Evolutionary conservation across 306 rosid genomes (phyloP).

Genomic region (Vigna hirtella): DNA sequence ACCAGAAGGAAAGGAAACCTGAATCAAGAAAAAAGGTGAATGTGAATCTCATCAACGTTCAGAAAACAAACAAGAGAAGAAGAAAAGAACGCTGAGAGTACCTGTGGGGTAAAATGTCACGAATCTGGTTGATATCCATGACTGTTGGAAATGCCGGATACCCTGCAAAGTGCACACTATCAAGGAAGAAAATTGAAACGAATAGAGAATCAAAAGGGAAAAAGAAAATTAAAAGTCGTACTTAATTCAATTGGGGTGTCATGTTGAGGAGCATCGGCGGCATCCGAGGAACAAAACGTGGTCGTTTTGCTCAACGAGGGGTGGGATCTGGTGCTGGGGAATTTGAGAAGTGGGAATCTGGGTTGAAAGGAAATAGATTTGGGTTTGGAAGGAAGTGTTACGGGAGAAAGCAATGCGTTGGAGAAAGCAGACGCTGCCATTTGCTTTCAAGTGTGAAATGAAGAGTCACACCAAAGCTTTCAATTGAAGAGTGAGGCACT

Average conservation of each 20-base stretch:
- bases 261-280: constrained; percentile 46
- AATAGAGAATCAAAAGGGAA: background rate
- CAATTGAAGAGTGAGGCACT: background rate
- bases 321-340: constrained; percentile 51
- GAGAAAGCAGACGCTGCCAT: constrained; percentile 65
- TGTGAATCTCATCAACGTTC: background rate
- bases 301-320: constrained; percentile 39
- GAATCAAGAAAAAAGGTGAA: constrained; percentile 1
- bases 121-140: constrained; percentile 84
- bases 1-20: constrained; percentile 97
- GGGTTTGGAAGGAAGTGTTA: constrained; percentile 31
- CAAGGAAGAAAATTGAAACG: background rate
- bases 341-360: constrained; percentile 38
- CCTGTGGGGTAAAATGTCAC: constrained; percentile 90
- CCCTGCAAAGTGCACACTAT: constrained; percentile 49
- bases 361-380: constrained; percentile 33
- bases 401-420: constrained; percentile 46
- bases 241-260: constrained; percentile 70
- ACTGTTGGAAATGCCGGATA: constrained; percentile 85
- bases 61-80: background rate
- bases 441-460: background rate
- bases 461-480: background rate
- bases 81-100: constrained; percentile 24
- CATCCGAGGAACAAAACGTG: constrained; percentile 48
- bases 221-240: constrained; percentile 11